Base-by-base conservation (phyloP, 371 early-diverging fungal genomes). In the Mucor irregularis region DNA sequence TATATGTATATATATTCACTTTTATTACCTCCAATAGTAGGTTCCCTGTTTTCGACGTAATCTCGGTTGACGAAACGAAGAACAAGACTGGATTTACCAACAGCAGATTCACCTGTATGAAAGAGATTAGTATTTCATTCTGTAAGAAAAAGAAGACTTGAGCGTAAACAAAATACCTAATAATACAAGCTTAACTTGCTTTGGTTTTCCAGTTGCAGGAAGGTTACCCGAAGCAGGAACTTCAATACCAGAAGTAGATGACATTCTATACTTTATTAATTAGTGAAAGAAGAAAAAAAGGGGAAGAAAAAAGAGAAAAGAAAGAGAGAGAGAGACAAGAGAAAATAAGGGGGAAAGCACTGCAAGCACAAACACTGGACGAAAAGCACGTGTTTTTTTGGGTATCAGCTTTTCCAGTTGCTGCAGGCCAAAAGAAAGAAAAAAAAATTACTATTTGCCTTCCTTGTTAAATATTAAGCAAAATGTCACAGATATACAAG, bases 41-140 rank as follows among this genome's bases (percentile, higher is more conserved):
- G 95, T 63, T 97, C 98, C 72, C 93, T 91, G 76, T 95, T 93
- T 53, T 95, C 96, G 57, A 88, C 86, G 69, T 94, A 98, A 68
- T 93, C 90, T 72, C 91, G 85, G 69, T 92, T 91, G 28, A 94
- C 94, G 65, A 95, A 96, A 31, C 98, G 91, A 40, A 74, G 67
- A 25, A 84, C 87, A 40, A 90, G 68, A 73, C 88, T 88, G 24
- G 92, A 90, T 70, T 92, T 92, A 43, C 92, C 92, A 25, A 92
- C 92, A 38, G 90, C 90, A 10, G 92, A 89, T 68, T 92, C 92
- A 39, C 92, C 92, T 91, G 25, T 34, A 43, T 14, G 24, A 2
- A 24, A 14, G 22, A 31, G 17, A 19, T 30, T 17, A n/a, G 8
- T 9, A 25, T 30, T 14, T 8, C n/a, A 14, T 30, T 24, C 31